Conservation (phyloP, 495 filamentous ascomycete genomes). For the Paragyromitra xinjiangensis region DNA sequence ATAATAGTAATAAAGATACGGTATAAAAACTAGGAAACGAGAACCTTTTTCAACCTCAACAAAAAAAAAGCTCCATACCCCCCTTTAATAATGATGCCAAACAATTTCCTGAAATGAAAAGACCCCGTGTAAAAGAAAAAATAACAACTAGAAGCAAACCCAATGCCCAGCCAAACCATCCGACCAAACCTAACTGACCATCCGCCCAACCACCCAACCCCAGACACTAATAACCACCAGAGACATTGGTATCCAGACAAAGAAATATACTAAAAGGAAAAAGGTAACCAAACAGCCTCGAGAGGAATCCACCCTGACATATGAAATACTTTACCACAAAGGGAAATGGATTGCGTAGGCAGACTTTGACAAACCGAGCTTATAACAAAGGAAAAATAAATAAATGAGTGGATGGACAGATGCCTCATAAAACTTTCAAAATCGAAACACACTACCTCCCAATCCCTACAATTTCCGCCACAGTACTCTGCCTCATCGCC, state of each 20-base stretch:
- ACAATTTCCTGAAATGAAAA: constrained; percentile 19
- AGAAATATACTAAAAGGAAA: constrained; percentile 35
- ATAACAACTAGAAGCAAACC: constrained; percentile 30
- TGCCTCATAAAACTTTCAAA: constrained; percentile 16
- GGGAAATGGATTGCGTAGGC: constrained; percentile 46
- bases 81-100: constrained; percentile 45
- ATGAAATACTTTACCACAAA: constrained; percentile 47
- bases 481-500: constrained; percentile 47
- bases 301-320: constrained; percentile 30
- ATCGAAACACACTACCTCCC: constrained; percentile 36
- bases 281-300: constrained; percentile 36
- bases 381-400: constrained; percentile 29
- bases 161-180: constrained; percentile 34
- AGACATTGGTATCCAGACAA: constrained; percentile 20
- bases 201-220: constrained; percentile 3
- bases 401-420: constrained; percentile 26
- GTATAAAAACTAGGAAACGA: constrained; percentile 34
- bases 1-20: constrained; percentile 25
- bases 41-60: constrained; percentile 25
- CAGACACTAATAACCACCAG: constrained; percentile 16
- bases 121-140: constrained; percentile 27
- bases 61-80: constrained; percentile 42
- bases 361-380: constrained; percentile 36
- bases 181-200: constrained; percentile 20
- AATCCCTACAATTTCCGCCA: constrained; percentile 41